These are phyloP conservation scores for Silene uniflora DNA, from an alignment of 148 eudicot genomes.

Conservation along the genomic window DNA sequence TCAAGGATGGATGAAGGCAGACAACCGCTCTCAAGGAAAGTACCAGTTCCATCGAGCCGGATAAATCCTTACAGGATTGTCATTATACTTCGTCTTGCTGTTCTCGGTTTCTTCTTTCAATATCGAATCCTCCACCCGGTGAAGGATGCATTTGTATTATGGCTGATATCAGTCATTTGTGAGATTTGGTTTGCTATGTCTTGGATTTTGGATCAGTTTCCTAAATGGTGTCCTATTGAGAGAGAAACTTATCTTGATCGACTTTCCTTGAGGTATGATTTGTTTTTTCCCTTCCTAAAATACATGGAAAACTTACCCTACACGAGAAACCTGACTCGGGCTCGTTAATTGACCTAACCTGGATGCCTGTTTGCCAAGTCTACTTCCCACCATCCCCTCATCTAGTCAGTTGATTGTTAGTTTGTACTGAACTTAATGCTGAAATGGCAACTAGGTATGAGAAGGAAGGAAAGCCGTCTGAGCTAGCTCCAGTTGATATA, in stretches of 20 bases:
- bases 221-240: constrained; percentile 85
- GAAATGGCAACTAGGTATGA: constrained; percentile 61
- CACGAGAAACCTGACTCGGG: no score
- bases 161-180: constrained; percentile 90
- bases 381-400: background rate
- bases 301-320: background rate
- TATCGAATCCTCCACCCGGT: constrained; percentile 90
- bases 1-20: constrained; percentile 98
- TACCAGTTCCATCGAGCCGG: constrained; percentile 87
- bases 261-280: constrained; percentile 76
- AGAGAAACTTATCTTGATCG: constrained; percentile 96
- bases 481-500: constrained; percentile 71
- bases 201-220: constrained; percentile 97
- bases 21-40: constrained; percentile 92
- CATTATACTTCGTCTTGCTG: constrained; percentile 64
- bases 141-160: constrained; percentile 76
- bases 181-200: constrained; percentile 96
- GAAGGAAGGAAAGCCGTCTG: constrained; percentile 98
- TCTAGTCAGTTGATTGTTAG: background rate
- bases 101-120: constrained; percentile 81
- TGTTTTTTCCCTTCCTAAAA: background rate
- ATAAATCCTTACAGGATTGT: constrained; percentile 88
- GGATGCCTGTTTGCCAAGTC: no score
- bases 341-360: no score
- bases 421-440: background rate